Evolutionary conservation across 805 yeast species (phyloP).

Genomic region (Komagataella kurtzmanii): DNA sequence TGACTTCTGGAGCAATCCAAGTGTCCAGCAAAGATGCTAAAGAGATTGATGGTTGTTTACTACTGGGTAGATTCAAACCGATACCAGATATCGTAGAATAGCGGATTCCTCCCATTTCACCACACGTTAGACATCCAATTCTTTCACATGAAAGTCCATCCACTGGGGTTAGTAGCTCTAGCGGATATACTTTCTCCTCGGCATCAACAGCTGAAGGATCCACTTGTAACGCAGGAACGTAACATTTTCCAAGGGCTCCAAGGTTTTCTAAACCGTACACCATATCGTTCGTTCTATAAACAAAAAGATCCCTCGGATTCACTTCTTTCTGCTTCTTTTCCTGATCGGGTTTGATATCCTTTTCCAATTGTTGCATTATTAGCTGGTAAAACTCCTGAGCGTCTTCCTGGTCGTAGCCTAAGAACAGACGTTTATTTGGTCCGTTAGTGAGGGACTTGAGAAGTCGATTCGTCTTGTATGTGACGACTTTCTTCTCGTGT

Average conservation of each 20-base stretch:
- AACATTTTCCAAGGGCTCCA: constrained; percentile 51
- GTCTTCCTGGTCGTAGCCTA: constrained; percentile 89
- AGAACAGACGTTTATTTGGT: constrained; percentile 62
- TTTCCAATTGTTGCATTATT: constrained; percentile 53
- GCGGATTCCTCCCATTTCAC: constrained; percentile 88
- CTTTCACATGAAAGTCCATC: constrained; percentile 85
- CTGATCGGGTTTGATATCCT: constrained; percentile 28
- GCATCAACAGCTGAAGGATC: constrained; percentile 49
- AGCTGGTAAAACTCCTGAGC: constrained; percentile 93
- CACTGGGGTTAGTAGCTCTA: constrained; percentile 69
- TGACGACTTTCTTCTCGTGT: constrained; percentile 42
- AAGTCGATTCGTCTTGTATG: constrained; percentile 46
- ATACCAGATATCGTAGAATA: constrained; percentile 68
- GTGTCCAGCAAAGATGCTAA: constrained; percentile 43
- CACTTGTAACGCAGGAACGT: constrained; percentile 62
- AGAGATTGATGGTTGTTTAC: constrained; percentile 24
- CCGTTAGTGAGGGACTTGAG: constrained; percentile 63
- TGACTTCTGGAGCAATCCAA: constrained; percentile 72
- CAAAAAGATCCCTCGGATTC: constrained; percentile 13
- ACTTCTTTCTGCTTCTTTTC: constrained; percentile 7
- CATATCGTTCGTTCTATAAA: constrained; percentile 13
- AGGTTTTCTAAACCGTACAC: constrained; percentile 27
- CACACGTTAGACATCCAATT: constrained; percentile 83
- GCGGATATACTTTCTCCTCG: constrained; percentile 30
- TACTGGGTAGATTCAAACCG: constrained; percentile 51